Base-by-base conservation (phyloP, 192 early-diverging fungal genomes). In the Mortierella hygrophila region DNA sequence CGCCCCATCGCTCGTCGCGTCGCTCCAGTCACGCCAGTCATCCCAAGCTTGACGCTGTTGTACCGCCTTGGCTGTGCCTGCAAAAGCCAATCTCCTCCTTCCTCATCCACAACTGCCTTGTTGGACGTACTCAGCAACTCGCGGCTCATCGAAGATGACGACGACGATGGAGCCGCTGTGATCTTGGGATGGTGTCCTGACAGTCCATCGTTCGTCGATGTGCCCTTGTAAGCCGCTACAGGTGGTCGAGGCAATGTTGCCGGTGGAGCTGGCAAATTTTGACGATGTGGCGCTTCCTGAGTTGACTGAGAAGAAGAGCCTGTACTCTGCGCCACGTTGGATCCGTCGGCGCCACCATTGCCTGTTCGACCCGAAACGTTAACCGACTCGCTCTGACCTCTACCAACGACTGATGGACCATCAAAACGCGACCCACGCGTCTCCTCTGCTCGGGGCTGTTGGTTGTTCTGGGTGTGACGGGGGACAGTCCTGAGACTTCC, bases 21-120 rank as follows among this genome's bases (percentile, higher is more conserved):
- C 40, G 69, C 84, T 20, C 84, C 84, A 23, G 79, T 73, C 3
- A 86, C 78, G 0, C 84, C 84, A 2, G 78, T 86, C 78, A 80
- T 81, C 8, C 84, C 79, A 40, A 85, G 46, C 72, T 86, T 86
- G 47, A 78, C 84, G n/a, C 84, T 81, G 40, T 86, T 80, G 72
- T 86, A 86, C 49, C 84, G 79, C 32, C 84, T 52, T 13, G 84
- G 84, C 41, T 86, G 78, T 3, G 72, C 60, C 32, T 77, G 79
- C n/a, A 86, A 18, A 15, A 71, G 75, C 78, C 78, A 80, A 40
- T 86, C 84, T 6, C 84, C 84, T 3, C 84, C 84, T 70, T 86
- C 84, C 49, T 86, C 84, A 75, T 86, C 84, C 35, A 81, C 20
- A n/a, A 81, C 55, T 29, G 78, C 72, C 74, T 85, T 85, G 42